These are phyloP conservation scores for Ogataea methylovora DNA, from an alignment of 805 yeast species.

Conservation along the genomic window DNA sequence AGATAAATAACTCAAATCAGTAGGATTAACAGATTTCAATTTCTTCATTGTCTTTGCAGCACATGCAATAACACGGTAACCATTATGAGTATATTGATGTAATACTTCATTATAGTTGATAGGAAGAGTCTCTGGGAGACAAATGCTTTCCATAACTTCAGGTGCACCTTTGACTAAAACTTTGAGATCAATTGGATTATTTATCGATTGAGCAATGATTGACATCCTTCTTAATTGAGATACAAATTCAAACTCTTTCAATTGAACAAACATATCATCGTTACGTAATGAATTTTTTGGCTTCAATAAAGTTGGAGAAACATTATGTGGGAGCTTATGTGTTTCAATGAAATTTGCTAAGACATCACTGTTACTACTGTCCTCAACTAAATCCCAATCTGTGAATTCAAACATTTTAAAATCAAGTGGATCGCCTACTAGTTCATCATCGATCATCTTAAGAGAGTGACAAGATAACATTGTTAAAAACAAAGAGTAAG, in stretches of 20 bases:
- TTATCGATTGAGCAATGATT: slow-evolving; percentile 52
- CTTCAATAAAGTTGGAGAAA: slow-evolving; percentile 42
- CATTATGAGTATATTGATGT: slow-evolving; percentile 84
- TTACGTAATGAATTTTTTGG: slow-evolving; percentile 24
- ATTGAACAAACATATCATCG: slow-evolving; percentile 27
- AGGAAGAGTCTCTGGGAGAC: slow-evolving; percentile 68
- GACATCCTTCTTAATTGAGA: slow-evolving; percentile 87
- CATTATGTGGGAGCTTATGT: slow-evolving; percentile 29
- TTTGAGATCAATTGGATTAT: slow-evolving; percentile 27
- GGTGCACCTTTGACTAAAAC: slow-evolving; percentile 95
- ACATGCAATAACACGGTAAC: slow-evolving; percentile 92
- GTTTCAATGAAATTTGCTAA: slow-evolving; percentile 14
- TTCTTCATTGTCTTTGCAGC: slow-evolving; percentile 46
- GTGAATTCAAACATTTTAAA: slow-evolving; percentile 90
- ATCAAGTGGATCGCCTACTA: slow-evolving; percentile 93
- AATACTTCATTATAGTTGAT: slow-evolving; percentile 62
- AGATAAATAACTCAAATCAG: slow-evolving; percentile 43
- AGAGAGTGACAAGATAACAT: slow-evolving; percentile 86
- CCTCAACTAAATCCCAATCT: slow-evolving; percentile 68
- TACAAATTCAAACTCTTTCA: slow-evolving; percentile 69
- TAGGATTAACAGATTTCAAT: slow-evolving; percentile 13
- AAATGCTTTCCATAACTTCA: slow-evolving; percentile 77
- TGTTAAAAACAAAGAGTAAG: slow-evolving; percentile 29
- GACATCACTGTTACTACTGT: slow-evolving; percentile 32
- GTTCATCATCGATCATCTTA: slow-evolving; percentile 65